Evolutionary conservation across 371 early-diverging fungal species (phyloP), one percentile per base, ranked within the genome.

Genomic region (Lichtheimia corymbifera): DNA sequence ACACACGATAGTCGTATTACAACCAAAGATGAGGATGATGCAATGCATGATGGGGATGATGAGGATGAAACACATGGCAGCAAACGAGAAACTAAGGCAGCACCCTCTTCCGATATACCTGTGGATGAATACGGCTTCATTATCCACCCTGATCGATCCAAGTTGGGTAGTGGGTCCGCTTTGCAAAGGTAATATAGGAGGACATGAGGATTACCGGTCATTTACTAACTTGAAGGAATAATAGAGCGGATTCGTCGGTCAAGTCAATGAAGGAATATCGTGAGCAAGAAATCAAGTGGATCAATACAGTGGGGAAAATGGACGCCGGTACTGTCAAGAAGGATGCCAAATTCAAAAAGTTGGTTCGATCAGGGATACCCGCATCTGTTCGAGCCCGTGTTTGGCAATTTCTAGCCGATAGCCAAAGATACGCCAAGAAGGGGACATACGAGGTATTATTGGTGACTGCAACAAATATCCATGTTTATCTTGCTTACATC

Each of bases 301-400:
- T 83, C 1, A 59, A 63, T 7, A 70, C 79, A 27, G 63, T 83
- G 14, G 65, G 61, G 14, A 78, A 68, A 57, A 43, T 80, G 58
- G 77, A 82, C 53, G 76, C 74, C n/a, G 70, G 74, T 15, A 67
- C 79, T 1, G 74, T 71, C 11, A 78, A 80, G 51, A 82, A 79
- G 41, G 73, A 72, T 61, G 71, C 74, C 54, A 77, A 87, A 65
- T 71, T 84, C 58, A 87, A 87, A 61, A 88, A 88, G 61, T 59
- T 94, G n/a, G 90, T 87, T 12, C 75, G 92, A 6, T 65, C 59
- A 9, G 94, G 94, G 3, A 83, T 92, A 18, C 94, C 94, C 5
- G 77, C 86, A 5, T 86, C 90, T 3, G 77, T 92, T 0, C 82
- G 94, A 7, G 84, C 88, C 9, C 76, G 80, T 18, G 90, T 87